Conservation (phyloP, 2,329 filamentous ascomycete genomes). For the Orbilia ellipsospora region DNA sequence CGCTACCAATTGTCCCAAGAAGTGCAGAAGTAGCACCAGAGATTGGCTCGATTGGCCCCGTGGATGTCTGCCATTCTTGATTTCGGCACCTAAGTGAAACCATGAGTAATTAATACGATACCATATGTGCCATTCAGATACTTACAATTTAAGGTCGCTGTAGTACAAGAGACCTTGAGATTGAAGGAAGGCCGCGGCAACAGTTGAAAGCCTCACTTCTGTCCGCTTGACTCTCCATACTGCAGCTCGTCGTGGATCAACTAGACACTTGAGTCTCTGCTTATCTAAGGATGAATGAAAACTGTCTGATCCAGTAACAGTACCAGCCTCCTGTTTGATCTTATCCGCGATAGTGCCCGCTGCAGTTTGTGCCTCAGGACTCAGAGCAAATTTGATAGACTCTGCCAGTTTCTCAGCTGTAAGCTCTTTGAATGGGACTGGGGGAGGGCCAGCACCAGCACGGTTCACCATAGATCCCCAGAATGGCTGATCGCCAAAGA, state of each 20-base stretch:
- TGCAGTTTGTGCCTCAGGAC: slow-evolving; percentile 70
- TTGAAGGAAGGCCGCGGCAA: slow-evolving; percentile 75
- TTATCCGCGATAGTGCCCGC: slow-evolving; percentile 71
- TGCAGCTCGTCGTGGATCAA: slow-evolving; percentile 75
- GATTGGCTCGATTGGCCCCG: slow-evolving; percentile 82
- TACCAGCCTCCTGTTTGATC: slow-evolving; percentile 74
- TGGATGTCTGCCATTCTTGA: slow-evolving; percentile 78
- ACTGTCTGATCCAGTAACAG: slow-evolving; percentile 72
- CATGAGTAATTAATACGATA: slow-evolving; percentile 4
- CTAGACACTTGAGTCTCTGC: slow-evolving; percentile 73
- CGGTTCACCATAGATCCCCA: slow-evolving; percentile 81
- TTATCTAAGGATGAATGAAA: slow-evolving; percentile 71
- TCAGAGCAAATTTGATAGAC: slow-evolving; percentile 72
- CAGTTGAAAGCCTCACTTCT: slow-evolving; percentile 74
- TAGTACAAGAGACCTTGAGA: slow-evolving; percentile 75
- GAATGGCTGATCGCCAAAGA: slow-evolving; percentile 87
- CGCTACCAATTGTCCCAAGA: slow-evolving; percentile 81
- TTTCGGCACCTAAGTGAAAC: slow-evolving; percentile 47
- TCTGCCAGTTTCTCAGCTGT: slow-evolving; percentile 74
- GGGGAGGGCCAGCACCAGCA: slow-evolving; percentile 77
- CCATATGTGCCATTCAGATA: slow-evolving; percentile 12
- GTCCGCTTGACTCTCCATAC: slow-evolving; percentile 79
- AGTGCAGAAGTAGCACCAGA: slow-evolving; percentile 80
- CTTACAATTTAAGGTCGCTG: slow-evolving; percentile 77
- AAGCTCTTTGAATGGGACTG: slow-evolving; percentile 75